These are phyloP conservation scores for Globisporangium nagaii DNA, from an alignment of 352 stramenopile species.

Conservation along the genomic window DNA sequence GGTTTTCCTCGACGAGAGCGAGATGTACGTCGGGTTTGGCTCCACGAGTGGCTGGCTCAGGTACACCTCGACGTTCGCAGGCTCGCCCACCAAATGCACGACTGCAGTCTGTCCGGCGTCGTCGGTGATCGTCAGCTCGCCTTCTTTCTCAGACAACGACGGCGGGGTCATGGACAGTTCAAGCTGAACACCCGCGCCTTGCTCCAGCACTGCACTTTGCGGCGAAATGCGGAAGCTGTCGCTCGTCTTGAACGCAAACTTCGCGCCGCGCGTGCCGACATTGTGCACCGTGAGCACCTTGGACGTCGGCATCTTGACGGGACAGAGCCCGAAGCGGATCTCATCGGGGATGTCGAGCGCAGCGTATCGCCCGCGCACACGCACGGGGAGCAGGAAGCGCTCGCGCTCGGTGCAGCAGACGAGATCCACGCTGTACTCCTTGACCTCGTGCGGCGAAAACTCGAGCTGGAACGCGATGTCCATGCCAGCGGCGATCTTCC, in stretches of 20 bases:
- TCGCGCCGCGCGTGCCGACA: slow-evolving; percentile 70
- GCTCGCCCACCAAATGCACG: slow-evolving; percentile 66
- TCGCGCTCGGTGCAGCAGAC: slow-evolving; percentile 93
- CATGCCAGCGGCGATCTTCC: slow-evolving; percentile 92
- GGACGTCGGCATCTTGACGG: slow-evolving; percentile 78
- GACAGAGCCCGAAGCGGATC: slow-evolving; percentile 80
- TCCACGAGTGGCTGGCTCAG: slow-evolving; percentile 82
- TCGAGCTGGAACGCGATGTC: slow-evolving; percentile 88
- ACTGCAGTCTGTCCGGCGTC: slow-evolving; percentile 65
- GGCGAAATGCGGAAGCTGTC: slow-evolving; percentile 64
- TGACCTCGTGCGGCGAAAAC: slow-evolving; percentile 88
- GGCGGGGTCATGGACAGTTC: slow-evolving; percentile 58
- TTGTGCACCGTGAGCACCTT: slow-evolving; percentile 89
- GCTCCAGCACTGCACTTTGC: slow-evolving; percentile 50
- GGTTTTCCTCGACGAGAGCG: slow-evolving; percentile 83
- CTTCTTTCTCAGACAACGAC: slow-evolving; percentile 32
- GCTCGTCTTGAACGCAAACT: slow-evolving; percentile 69
- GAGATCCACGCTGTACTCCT: slow-evolving; percentile 86
- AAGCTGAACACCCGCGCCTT: slow-evolving; percentile 69
- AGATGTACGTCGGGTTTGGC: slow-evolving; percentile 89
- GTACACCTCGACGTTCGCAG: slow-evolving; percentile 89
- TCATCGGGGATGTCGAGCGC: slow-evolving; percentile 89
- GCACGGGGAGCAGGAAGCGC: slow-evolving; percentile 91
- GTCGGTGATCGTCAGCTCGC: slow-evolving; percentile 82
- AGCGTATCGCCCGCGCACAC: slow-evolving; percentile 73